Base-by-base conservation (phyloP, 2,329 filamentous ascomycete genomes). In the Curvularia spicifera region DNA sequence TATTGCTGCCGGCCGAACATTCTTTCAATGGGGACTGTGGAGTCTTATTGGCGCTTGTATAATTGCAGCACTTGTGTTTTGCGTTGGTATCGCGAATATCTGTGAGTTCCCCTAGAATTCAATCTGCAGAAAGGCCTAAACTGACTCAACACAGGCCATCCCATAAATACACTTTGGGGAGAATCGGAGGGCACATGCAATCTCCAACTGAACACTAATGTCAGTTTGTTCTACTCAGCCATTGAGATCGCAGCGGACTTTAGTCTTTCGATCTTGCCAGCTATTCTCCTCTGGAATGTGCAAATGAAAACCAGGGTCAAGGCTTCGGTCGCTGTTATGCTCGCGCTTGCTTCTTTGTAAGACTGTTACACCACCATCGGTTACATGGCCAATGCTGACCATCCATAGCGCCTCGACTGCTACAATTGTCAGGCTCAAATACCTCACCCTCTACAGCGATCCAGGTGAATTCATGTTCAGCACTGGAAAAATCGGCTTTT, bases 401-500 rank as follows among this genome's bases (percentile, higher is more conserved):
- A 24, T 13, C 10, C 37, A 9, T 18, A 79, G 77, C 67, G 73
- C 73, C 60, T 78, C 70, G 28, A 72, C 71, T 52, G 70, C 71
- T 26, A 76, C 68, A 31, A 71, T 76, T 46, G 67, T 81, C 51
- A 78, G 79, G n/a, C 78, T 81, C 15, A 75, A 77, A 15, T 82
- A 76, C 60, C 75, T 80, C 24, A 75, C 77, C 35, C 71, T 76
- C 12, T 78, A 80, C 56, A 70, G 65, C n/a, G 66, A 80, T 40
- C 72, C 75, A 4, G 56, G 63, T 10, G 77, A 81, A 51, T 80
- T 77, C 62, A 75, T 80, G 67, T 79, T 70, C 66, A 67, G 71
- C 53, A 75, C 78, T 8, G 78, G 77, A 35, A 75, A 78, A 45
- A 79, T 81, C 35, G 77, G 76, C 0, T 72, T 80, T 51, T 81